Base-by-base conservation (phyloP, 257 asterid genomes). In the Solanum dulcamara region DNA sequence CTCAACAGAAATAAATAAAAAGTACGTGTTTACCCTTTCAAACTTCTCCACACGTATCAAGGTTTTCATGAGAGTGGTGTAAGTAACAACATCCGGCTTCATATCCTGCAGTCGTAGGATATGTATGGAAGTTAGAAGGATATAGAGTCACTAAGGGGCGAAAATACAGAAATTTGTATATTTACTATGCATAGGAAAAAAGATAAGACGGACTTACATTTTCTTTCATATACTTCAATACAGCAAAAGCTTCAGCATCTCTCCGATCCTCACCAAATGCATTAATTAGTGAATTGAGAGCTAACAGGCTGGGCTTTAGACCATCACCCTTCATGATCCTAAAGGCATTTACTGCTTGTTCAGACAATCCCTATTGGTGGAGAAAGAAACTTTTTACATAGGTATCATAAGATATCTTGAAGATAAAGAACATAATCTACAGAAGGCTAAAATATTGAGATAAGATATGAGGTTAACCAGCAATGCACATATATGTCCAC, bases 51-150 rank as follows among this genome's bases (percentile, higher is more conserved):
- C 97, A 17, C 98, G 98, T 84, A 96, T 88, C 85, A 96, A 87
- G n/a, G 94, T 90, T 91, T 96, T 96, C 98, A 96, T 96, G 86
- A 96, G 97, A 28, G 99, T 96, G 85, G 99, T 96, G 90, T 95
- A 95, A 22, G 98, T 95, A 66, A 96, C 94, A 85, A 95, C 98
- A 83, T 96, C 99, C 30, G 98, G 94, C 90, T 92, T 94, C 91
- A 95, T 72, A 86, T 92, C 91, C 99, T 96, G 97, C 88, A 90
- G 50, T 88, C 67, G 84, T 81, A 82, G 60, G 77, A 90, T 46
- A 57, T 85, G 59, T 48, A 48, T 59, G 60, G 15, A 46, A 72
- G 22, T 81, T 71, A 88, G 85, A 66, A 26, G 14, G 84, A 18
- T n/a, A 64, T 71, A 66, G 20, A 46, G 28, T 37, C 60, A 35